Evolutionary conservation across 2,329 filamentous ascomycete genomes (phyloP).

Genomic region (Dactylellina leptospora): DNA sequence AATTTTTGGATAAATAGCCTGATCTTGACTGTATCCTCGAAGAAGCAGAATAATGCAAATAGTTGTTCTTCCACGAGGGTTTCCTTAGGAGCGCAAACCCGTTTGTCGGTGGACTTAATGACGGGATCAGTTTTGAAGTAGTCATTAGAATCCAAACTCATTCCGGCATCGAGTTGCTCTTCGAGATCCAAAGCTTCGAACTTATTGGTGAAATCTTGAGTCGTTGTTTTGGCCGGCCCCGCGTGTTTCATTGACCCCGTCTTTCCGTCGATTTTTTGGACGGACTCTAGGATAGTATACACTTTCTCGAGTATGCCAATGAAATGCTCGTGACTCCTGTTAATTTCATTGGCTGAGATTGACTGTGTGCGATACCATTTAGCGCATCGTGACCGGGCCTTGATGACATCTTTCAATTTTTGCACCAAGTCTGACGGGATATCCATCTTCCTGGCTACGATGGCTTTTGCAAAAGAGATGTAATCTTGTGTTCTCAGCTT

Average conservation of each 20-base stretch:
- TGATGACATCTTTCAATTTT: constrained; percentile 15
- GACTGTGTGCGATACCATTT: constrained; percentile 25
- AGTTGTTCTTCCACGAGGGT: constrained; percentile 14
- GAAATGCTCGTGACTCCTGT: constrained; percentile 15
- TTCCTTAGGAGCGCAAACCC: neutral
- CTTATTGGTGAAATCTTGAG: no score
- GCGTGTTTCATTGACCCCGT: no score
- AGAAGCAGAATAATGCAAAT: constrained; percentile 26
- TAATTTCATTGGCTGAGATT: neutral
- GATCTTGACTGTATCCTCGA: constrained; percentile 3
- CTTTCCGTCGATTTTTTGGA: neutral
- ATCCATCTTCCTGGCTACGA: constrained; percentile 10
- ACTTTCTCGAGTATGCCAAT: constrained; percentile 18
- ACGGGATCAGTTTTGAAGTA: neutral
- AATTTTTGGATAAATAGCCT: constrained; percentile 1
- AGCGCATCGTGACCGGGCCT: constrained; percentile 12
- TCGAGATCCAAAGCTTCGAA: constrained; percentile 16
- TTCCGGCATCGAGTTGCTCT: neutral
- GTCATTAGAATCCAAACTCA: neutral
- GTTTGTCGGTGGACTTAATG: neutral
- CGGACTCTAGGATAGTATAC: constrained; percentile 9
- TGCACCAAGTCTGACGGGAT: constrained; percentile 3
- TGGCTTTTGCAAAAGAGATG: constrained; percentile 1
- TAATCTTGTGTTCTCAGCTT: constrained; percentile 11
- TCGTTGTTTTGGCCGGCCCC: no score